These are phyloP conservation scores for Candida khao-thaluensis DNA, from an alignment of 805 yeast species.

Conservation along the genomic window DNA sequence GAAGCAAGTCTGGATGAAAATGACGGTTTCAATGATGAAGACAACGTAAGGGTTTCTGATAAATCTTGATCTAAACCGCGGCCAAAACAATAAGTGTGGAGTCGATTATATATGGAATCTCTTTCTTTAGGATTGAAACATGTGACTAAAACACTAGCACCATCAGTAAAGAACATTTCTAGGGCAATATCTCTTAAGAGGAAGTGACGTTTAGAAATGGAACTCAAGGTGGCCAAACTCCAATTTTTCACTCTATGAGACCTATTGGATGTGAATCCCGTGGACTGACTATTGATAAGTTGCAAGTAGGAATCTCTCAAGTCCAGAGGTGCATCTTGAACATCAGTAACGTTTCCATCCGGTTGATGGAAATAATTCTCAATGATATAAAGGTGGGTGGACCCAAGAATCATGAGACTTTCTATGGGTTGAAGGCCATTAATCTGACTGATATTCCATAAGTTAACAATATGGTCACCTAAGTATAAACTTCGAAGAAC, in stretches of 20 bases:
- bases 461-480: conserved; percentile 67
- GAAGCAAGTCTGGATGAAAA: conserved; percentile 31
- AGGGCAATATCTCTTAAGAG: conserved; percentile 76
- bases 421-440: conserved; percentile 76
- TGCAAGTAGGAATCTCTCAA: conserved; percentile 69
- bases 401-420: conserved; percentile 71
- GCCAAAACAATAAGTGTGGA: conserved; percentile 50
- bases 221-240: conserved; percentile 58
- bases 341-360: conserved; percentile 56
- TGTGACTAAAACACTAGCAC: conserved; percentile 67
- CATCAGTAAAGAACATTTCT: conserved; percentile 73
- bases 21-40: conserved; percentile 38
- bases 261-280: conserved; percentile 22
- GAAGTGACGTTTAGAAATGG: conserved; percentile 73
- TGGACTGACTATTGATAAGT: conserved; percentile 53
- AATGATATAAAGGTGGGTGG: conserved; percentile 61
- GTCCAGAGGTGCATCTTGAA: conserved; percentile 59
- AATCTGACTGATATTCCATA: conserved; percentile 75
- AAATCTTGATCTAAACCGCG: conserved; percentile 55
- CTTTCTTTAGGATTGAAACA: conserved; percentile 53
- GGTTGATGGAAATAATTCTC: conserved; percentile 64
- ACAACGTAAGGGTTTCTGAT: conserved; percentile 50
- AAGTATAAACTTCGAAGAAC: conserved; percentile 65
- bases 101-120: conserved; percentile 51
- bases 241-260: conserved; percentile 55